Percentiles rank a stretch among this genome's conserved stretches.
Conservation (phyloP, 768 basidiomycete species). For the Auriscalpium vulgare region DNA sequence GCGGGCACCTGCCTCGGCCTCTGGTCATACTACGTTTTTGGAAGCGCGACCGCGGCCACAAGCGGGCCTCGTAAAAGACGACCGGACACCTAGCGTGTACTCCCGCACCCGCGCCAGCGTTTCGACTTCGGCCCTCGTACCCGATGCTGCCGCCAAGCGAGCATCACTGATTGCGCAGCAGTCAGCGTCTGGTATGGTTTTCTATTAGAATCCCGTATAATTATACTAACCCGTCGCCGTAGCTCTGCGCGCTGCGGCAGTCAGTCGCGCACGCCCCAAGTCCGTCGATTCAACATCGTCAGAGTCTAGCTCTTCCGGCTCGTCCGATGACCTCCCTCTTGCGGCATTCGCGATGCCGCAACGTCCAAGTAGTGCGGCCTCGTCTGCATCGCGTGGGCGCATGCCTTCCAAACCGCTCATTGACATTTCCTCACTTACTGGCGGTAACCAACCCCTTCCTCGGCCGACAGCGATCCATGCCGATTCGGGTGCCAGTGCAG, state of each 20-base stretch:
- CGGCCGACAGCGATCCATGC: background rate
- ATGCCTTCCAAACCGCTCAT: conserved; percentile 37
- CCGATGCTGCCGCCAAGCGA: conserved; percentile 41
- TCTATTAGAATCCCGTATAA: background rate
- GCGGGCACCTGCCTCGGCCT: conserved; percentile 5
- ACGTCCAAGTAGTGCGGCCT: conserved; percentile 54
- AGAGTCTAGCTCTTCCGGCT: conserved; percentile 34
- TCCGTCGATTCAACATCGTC: conserved; percentile 16
- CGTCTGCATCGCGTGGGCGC: conserved; percentile 23
- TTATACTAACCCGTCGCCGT: background rate
- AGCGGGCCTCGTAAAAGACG: background rate
- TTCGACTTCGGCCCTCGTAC: conserved; percentile 51
- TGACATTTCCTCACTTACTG: conserved; percentile 21
- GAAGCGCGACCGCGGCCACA: background rate
- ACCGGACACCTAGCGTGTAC: conserved; percentile 12
- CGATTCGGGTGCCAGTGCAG: background rate
- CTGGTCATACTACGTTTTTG: conserved; percentile 5
- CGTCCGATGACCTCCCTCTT: conserved; percentile 55
- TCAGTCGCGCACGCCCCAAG: conserved; percentile 10
- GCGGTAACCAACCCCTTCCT: background rate
- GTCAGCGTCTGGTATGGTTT: conserved; percentile 2
- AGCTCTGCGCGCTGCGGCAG: background rate
- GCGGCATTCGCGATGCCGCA: conserved; percentile 52
- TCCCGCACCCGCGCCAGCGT: conserved; percentile 41
- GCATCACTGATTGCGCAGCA: conserved; percentile 30